A percentile compares a stretch with the other conserved stretches of the same genome.
Evolutionary conservation across 1,284 basidiomycete species (phyloP).

Genomic region (Melampsora abietis-canadensis): DNA sequence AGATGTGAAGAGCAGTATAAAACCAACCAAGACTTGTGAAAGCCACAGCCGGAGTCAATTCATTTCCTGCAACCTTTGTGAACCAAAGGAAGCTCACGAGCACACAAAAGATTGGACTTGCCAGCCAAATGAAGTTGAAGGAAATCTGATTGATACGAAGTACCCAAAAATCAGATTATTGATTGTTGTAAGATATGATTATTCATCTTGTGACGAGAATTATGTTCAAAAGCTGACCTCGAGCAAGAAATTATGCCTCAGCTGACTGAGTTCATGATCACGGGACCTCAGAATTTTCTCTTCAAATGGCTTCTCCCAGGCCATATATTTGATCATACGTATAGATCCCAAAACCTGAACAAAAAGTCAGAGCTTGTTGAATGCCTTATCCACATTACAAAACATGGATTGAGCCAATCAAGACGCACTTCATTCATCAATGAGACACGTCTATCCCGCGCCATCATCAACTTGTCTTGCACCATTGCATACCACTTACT

Average conservation of each 20-base stretch:
- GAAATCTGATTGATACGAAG: neutral
- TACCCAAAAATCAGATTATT: neutral
- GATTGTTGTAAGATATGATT: constrained; percentile 18
- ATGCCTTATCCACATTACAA: constrained; percentile 47
- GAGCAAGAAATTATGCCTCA: constrained; percentile 12
- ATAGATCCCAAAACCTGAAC: constrained; percentile 45
- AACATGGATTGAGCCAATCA: constrained; percentile 48
- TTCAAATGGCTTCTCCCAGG: constrained; percentile 6
- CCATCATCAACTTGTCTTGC: constrained; percentile 43
- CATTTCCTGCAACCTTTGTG: constrained; percentile 1
- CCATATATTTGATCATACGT: constrained; percentile 22
- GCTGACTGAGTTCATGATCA: constrained; percentile 15
- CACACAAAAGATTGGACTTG: constrained; percentile 14
- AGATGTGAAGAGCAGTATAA: neutral
- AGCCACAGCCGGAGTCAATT: constrained; percentile 4
- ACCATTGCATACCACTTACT: constrained; percentile 11
- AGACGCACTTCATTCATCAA: constrained; percentile 47
- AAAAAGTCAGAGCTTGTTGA: constrained; percentile 44
- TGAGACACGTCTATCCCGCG: constrained; percentile 46
- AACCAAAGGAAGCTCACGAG: constrained; percentile 9
- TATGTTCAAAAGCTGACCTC: constrained; percentile 30
- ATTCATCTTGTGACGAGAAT: neutral
- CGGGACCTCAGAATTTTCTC: constrained; percentile 17
- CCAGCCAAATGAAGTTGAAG: constrained; percentile 15
- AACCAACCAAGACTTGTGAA: constrained; percentile 14